These are phyloP conservation scores for Aspergillus uvarum DNA, from an alignment of 2,329 filamentous ascomycete genomes.

Conservation along the genomic window DNA sequence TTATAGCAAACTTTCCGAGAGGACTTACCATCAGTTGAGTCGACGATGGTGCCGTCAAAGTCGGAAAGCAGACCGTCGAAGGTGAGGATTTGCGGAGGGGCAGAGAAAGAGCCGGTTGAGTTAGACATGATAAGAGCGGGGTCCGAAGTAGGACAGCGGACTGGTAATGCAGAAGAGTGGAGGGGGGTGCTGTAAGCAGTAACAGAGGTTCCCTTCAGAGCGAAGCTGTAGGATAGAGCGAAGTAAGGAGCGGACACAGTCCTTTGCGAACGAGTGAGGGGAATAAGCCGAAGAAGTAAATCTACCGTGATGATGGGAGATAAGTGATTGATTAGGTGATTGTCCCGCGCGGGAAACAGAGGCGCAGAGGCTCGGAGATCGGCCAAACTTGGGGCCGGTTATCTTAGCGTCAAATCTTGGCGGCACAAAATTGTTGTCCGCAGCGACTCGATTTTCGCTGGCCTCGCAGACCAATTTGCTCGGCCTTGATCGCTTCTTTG, in stretches of 20 bases:
- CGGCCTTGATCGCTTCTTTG: constrained; percentile 16
- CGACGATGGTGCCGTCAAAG: constrained; percentile 51
- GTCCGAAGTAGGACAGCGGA: constrained; percentile 3
- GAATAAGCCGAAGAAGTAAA: neutral
- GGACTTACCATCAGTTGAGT: constrained; percentile 46
- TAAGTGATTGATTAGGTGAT: neutral
- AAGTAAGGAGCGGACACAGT: constrained; percentile 1
- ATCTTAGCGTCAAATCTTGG: constrained; percentile 40
- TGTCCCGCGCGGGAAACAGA: neutral
- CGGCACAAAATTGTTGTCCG: constrained; percentile 29
- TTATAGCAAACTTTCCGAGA: neutral
- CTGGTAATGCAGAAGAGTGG: neutral
- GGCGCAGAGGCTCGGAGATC: constrained; percentile 29
- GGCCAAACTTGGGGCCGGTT: constrained; percentile 36
- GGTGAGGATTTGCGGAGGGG: constrained; percentile 37
- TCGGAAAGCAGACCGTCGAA: constrained; percentile 49
- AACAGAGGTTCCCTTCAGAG: neutral
- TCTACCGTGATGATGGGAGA: neutral
- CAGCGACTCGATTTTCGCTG: constrained; percentile 18
- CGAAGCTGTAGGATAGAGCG: neutral
- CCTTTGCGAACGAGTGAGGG: neutral
- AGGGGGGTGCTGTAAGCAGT: constrained; percentile 1
- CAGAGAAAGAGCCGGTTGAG: constrained; percentile 39
- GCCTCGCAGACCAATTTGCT: constrained; percentile 13
- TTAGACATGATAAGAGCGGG: constrained; percentile 31